Evolutionary conservation across 2,329 filamentous ascomycete species (phyloP), one percentile per base, ranked within the genome.

Genomic region (Aspergillus quadricinctus): DNA sequence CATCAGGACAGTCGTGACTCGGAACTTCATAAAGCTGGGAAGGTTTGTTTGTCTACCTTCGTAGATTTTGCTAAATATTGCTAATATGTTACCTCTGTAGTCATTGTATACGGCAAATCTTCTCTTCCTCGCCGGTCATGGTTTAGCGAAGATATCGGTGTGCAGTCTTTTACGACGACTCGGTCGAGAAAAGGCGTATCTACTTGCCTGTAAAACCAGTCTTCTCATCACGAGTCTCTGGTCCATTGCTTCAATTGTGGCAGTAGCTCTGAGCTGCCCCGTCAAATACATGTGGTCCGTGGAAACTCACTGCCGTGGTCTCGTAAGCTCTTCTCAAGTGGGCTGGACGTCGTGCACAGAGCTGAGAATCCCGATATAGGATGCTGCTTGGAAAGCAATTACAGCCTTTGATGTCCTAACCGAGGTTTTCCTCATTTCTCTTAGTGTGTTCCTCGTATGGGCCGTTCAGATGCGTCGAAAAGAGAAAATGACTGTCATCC

Each of bases 391-490:
- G 75, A 68, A 76, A 58, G 59, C 68, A 3, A 68, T 77, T 54
- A 74, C 74, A 8, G 71, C 63, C 1, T 66, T 78, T 29, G 75
- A 78, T 57, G 62, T 75, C 45, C 54, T 69, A 6, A 74, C 70
- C 10, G 59, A 63, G 21, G 46, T 45, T 2, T 9, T 59, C 10
- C 37, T 59, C 1, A 50, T 63, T 25, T 27, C 37, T 54, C 49
- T 69, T n/a, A 63, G 62, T n/a, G 56, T 67, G 7, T 56, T 59
- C 9, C 56, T 66, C 19, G 66, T 67, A 21, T 62, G 60, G 64
- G 60, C 59, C 8, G 57, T 69, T 14, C 63, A 66, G 37, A 58
- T 69, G 60, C 54, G 52, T 5, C 53, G 50, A 17, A 59, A 56
- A 19, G 55, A 60, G 2, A 63, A 63, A 35, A 51, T 28, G 9